These are phyloP conservation scores for Misopates orontium DNA, from an alignment of 257 asterid genomes.

Conservation along the genomic window DNA sequence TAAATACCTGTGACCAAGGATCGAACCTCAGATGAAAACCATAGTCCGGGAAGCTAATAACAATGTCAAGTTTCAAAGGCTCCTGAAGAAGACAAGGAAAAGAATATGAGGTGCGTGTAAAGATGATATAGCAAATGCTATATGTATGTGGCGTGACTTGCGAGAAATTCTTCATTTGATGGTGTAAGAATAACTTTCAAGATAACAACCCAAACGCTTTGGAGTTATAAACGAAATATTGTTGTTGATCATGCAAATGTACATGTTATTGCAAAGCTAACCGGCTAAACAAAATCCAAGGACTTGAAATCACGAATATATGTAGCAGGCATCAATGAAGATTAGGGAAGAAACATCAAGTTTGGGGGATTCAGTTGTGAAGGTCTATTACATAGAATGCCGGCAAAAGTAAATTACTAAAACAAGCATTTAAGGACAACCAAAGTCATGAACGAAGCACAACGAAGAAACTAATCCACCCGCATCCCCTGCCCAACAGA, in stretches of 20 bases:
- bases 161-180: not conserved
- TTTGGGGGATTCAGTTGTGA: not conserved
- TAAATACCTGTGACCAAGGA: conserved; percentile 87
- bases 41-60: conserved; percentile 88
- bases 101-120: conserved; percentile 19
- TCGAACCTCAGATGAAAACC: conserved; percentile 89
- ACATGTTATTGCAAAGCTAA: not conserved
- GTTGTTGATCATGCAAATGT: conserved; percentile 1
- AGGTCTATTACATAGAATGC: not conserved
- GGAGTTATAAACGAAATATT: conserved; percentile 6
- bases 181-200: not conserved
- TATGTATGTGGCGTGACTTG: not conserved
- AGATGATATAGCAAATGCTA: no score
- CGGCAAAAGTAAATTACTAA: not conserved
- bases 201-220: not conserved
- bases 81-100: conserved; percentile 50
- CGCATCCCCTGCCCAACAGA: not conserved
- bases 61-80: conserved; percentile 75
- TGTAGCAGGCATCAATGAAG: not conserved
- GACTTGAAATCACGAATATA: not conserved
- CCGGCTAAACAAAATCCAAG: not conserved
- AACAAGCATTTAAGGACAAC: not conserved
- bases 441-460: not conserved
- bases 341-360: not conserved
- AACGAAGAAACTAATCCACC: not conserved